Evolutionary conservation across 176 grass and related monocot genomes (phyloP).

Genomic region (Saccharum officinarum): DNA sequence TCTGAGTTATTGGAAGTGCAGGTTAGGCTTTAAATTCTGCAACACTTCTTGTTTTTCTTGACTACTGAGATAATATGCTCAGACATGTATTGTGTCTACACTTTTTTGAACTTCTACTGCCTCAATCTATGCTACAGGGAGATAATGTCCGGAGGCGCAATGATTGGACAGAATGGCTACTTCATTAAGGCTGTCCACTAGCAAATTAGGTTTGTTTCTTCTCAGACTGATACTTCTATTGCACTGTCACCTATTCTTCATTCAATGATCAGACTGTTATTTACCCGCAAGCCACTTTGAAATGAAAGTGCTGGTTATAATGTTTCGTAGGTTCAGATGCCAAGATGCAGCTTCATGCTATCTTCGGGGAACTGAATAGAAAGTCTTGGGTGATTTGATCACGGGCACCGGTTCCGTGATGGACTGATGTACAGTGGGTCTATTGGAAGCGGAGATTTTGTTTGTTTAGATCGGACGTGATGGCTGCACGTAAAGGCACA

Average conservation of each 20-base stretch:
- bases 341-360: not conserved
- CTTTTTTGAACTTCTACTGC: slow-evolving; percentile 12
- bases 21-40: slow-evolving; percentile 34
- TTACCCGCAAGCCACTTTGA: not conserved
- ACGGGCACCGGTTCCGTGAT: not conserved
- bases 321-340: slow-evolving; percentile 1
- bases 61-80: not conserved
- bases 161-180: slow-evolving; percentile 72
- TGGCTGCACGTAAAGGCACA: slow-evolving; percentile 19
- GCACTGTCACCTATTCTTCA: not conserved
- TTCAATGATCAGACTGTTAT: not conserved
- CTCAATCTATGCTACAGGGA: slow-evolving; percentile 41
- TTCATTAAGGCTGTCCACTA: slow-evolving; percentile 19
- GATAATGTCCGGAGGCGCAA: slow-evolving; percentile 62
- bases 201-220: slow-evolving; percentile 36
- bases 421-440: slow-evolving; percentile 35
- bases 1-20: slow-evolving; percentile 77
- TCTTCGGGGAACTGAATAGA: not conserved
- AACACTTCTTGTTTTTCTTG: not conserved
- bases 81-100: not conserved
- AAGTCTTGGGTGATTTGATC: slow-evolving; percentile 27
- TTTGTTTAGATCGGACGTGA: slow-evolving; percentile 38
- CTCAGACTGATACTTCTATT: not conserved
- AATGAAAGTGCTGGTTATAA: not conserved
- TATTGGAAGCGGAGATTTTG: slow-evolving; percentile 40